Evolutionary conservation across 768 basidiomycete genomes (phyloP), one percentile per base, ranked within the genome.

Genomic region (Pisolithus orientalis): DNA sequence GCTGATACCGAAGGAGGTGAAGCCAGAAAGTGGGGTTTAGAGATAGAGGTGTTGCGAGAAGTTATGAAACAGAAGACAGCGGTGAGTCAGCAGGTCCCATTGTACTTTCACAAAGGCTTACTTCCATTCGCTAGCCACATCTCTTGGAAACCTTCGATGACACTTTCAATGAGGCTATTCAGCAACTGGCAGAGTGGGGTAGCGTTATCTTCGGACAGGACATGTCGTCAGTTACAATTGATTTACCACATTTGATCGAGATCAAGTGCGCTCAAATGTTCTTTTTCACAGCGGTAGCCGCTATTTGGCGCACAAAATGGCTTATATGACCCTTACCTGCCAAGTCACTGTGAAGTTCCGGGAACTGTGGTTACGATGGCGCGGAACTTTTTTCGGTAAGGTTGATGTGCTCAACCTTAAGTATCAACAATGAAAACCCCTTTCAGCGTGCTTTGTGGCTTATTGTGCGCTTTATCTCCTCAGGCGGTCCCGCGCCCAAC

Each of bases 101-200:
- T 49, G 56, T 21, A 48, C 53, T 49, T 43, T 14, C 34, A 42
- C 52, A 51, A 46, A 53, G 43, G 53, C 47, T 66, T 47, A 61
- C 57, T 54, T 59, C 52, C 58, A 51, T 52, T 57, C 46, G 48
- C 47, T 59, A 87, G 87, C 72, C 77, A 34, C 75, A 78, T 53
- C 70, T 85, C 62, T 68, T 80, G 54, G 70, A 72, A 8, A 71
- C 70, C 10, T 87, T 88, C 61, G 82, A 85, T 61, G 86, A 87
- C 50, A 80, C 84, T 39, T 92, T 89, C 62, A 75, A 83, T 58
- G 83, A 86, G 65, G 90, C 90, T 21, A 82, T 94, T 54, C 81
- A 85, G 57, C 83, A 92, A 60, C 70, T 93, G 49, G 72, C 80
- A 44, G 75, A 82, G 62, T 89, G 84, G 81, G 87, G 85, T 51